Evolutionary conservation across 192 early-diverging fungal species (phyloP).

Genomic region (Entomortierella parvispora): DNA sequence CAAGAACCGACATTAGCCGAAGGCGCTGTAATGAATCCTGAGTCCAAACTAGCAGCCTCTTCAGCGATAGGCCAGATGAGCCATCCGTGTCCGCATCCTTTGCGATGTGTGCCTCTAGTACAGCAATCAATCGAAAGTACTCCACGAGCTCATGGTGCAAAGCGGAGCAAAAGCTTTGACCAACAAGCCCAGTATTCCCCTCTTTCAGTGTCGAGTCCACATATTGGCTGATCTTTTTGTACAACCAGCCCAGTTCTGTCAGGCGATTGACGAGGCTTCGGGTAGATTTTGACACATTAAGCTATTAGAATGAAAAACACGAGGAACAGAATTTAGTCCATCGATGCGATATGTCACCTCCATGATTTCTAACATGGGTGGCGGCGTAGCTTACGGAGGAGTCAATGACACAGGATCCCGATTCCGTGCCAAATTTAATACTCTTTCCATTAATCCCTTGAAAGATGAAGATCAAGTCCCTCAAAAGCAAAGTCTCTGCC

Average conservation of each 20-base stretch:
- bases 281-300: conserved; percentile 67
- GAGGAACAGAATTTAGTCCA: neutral
- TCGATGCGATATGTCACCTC: too few relatives aligned
- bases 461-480: conserved; percentile 91
- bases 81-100: conserved; percentile 57
- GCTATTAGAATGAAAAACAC: conserved; percentile 17
- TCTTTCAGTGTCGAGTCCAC: conserved; percentile 59
- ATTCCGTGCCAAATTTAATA: conserved; percentile 68
- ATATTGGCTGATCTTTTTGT: conserved; percentile 70
- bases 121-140: conserved; percentile 89
- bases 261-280: conserved; percentile 73
- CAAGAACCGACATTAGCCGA: conserved; percentile 76
- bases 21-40: conserved; percentile 81
- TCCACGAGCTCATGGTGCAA: conserved; percentile 82
- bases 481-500: conserved; percentile 72
- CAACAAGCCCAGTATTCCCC: conserved; percentile 27
- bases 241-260: conserved; percentile 84
- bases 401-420: conserved; percentile 64
- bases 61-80: conserved; percentile 77
- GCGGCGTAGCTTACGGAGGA: conserved; percentile 53
- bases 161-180: conserved; percentile 78
- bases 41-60: conserved; percentile 88
- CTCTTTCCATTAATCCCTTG: conserved; percentile 94
- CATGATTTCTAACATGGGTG: too few relatives aligned
- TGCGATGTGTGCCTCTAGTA: conserved; percentile 82